A percentile compares a stretch with the other conserved stretches of the same genome.
Evolutionary conservation across 2,329 filamentous ascomycete genomes (phyloP).

Genomic region (Alternaria triticina): DNA sequence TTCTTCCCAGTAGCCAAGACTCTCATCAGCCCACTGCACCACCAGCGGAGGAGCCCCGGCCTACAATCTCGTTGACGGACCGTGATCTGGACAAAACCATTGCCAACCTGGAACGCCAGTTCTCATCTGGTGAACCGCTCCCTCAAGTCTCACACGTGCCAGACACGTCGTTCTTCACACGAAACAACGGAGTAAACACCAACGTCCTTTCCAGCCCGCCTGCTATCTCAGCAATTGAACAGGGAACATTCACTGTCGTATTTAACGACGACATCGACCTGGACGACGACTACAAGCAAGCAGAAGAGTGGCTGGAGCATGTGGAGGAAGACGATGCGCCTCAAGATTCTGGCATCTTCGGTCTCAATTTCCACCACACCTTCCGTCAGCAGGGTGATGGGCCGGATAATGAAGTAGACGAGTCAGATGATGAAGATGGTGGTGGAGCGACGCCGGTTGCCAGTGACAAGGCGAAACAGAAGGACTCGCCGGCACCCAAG

Average conservation of each 20-base stretch:
- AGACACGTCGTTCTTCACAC: not conserved
- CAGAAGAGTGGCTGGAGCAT: conserved; percentile 1
- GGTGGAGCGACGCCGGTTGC: not conserved
- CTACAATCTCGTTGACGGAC: not conserved
- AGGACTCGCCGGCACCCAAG: not conserved
- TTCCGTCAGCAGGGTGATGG: not conserved
- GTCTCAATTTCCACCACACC: conserved; percentile 8
- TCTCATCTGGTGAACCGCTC: not conserved
- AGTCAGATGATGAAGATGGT: not conserved
- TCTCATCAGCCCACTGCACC: not conserved
- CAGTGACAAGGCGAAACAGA: not conserved
- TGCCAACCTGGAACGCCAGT: not conserved
- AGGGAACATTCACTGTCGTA: conserved; percentile 7
- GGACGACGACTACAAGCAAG: conserved; percentile 8
- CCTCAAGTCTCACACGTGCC: not conserved
- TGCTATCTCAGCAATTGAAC: not conserved
- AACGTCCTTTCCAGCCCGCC: not conserved
- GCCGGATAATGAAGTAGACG: not conserved
- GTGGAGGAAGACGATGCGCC: conserved; percentile 1
- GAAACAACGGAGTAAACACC: not conserved
- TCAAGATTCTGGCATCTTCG: conserved; percentile 5
- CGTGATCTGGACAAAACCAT: not conserved
- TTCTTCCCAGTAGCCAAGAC: too few relatives aligned
- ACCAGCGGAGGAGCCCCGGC: not conserved
- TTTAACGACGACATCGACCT: conserved; percentile 3